Evolutionary conservation across 768 basidiomycete species (phyloP).

Genomic region (Asterophora parasitica): DNA sequence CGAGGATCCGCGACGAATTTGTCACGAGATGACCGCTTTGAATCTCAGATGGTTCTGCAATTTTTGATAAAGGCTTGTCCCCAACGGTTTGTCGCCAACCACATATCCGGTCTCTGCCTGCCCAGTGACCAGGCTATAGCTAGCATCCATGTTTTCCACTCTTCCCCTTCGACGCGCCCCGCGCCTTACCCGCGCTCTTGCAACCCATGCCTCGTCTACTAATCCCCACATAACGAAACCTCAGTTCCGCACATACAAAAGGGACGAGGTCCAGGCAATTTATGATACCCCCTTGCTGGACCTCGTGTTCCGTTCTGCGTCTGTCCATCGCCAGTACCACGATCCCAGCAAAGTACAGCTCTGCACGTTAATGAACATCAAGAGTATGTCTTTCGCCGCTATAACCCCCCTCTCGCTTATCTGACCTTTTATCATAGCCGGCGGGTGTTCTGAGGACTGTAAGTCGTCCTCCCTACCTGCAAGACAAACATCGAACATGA

Average conservation of each 20-base stretch:
- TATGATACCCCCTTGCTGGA: constrained; percentile 86
- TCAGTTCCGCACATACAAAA: constrained; percentile 63
- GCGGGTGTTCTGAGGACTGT: constrained; percentile 97
- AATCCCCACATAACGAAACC: constrained; percentile 18
- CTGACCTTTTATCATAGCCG: constrained; percentile 46
- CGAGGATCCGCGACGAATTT: no score
- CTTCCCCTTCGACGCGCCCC: constrained; percentile 21
- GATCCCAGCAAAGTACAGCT: constrained; percentile 90
- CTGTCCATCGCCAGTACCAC: constrained; percentile 81
- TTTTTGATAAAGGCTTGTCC: not conserved
- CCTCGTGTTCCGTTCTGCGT: constrained; percentile 81
- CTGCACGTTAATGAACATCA: constrained; percentile 98
- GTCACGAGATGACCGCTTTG: no score
- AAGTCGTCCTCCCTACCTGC: constrained; percentile 23
- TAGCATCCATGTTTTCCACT: constrained; percentile 35
- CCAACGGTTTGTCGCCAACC: not conserved
- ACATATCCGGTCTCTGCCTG: not conserved
- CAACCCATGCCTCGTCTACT: constrained; percentile 49
- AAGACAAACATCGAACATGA: constrained; percentile 6
- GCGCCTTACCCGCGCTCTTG: constrained; percentile 45
- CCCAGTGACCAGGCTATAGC: not conserved
- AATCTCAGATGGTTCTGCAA: no score
- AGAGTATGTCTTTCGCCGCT: constrained; percentile 58
- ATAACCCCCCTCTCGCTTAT: constrained; percentile 21
- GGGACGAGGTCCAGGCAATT: constrained; percentile 76